Percentiles rank a stretch among this genome's conserved stretches.
Conservation (phyloP, 179 eudicot genomes). For the Carnegiea gigantea region DNA sequence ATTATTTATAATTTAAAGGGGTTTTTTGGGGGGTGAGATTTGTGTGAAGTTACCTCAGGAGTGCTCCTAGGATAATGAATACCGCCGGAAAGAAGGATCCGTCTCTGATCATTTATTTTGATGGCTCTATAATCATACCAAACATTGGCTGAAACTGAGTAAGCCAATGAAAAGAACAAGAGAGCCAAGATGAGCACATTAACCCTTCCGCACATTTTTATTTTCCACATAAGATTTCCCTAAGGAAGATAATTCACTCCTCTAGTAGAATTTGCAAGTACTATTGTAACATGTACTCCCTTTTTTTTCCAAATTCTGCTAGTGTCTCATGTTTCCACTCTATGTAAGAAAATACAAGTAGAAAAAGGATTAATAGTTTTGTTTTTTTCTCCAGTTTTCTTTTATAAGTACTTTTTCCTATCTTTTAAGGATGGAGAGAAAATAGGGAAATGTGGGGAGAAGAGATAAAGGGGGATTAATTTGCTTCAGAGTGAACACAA, state of each 20-base stretch:
- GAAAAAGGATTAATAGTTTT: neutral
- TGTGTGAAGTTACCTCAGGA: slow-evolving; percentile 55
- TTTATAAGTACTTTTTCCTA: neutral
- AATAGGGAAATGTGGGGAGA: neutral
- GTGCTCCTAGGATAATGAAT: slow-evolving; percentile 90
- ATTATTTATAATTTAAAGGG: too few relatives aligned
- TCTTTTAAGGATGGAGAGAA: neutral
- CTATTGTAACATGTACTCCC: too few relatives aligned
- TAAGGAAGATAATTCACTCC: too few relatives aligned
- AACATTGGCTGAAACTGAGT: slow-evolving; percentile 49
- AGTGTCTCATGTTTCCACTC: neutral
- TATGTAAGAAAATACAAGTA: neutral
- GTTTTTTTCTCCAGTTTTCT: neutral
- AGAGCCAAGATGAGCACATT: slow-evolving; percentile 6
- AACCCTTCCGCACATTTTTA: slow-evolving; percentile 20
- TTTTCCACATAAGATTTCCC: neutral
- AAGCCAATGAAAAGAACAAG: slow-evolving; percentile 24
- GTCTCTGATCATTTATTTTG: slow-evolving; percentile 57
- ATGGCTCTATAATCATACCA: slow-evolving; percentile 67
- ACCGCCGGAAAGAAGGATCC: slow-evolving; percentile 71
- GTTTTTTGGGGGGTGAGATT: too few relatives aligned
- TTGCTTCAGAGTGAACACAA: neutral
- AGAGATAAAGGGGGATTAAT: neutral
- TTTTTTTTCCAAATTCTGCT: too few relatives aligned
- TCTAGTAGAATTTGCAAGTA: neutral